Conservation (phyloP, 2,329 filamentous ascomycete genomes). For the Aspergillus sp. region DNA sequence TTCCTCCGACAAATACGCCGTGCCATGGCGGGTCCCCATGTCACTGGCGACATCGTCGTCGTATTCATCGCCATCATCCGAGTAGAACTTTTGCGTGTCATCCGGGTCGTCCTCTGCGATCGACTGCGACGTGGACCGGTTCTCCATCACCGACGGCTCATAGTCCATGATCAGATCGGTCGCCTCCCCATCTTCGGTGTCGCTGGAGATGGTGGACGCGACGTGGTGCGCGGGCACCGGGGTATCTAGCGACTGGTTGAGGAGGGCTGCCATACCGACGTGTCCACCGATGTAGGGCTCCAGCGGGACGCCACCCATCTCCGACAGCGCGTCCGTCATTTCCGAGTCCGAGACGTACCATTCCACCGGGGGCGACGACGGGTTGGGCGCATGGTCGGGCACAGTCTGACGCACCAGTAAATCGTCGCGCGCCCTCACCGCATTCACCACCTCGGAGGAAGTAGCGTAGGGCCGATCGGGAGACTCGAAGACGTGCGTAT, state of each 20-base stretch:
- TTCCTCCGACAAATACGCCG: conserved; percentile 22
- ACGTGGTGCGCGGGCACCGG: conserved; percentile 15
- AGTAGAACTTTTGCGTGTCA: conserved; percentile 38
- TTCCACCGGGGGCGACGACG: conserved; percentile 20
- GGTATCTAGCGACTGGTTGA: conserved; percentile 23
- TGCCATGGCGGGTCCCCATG: conserved; percentile 4
- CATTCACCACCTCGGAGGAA: conserved; percentile 32
- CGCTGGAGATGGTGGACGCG: conserved; percentile 25
- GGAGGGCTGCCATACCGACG: conserved; percentile 20
- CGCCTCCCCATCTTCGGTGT: conserved; percentile 21
- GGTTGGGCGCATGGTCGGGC: background rate
- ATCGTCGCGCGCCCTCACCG: conserved; percentile 23
- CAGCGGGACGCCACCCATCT: conserved; percentile 25
- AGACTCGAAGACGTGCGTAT: conserved; percentile 21
- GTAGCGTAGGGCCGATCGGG: conserved; percentile 22
- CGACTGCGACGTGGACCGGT: conserved; percentile 16
- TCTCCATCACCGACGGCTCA: conserved; percentile 23
- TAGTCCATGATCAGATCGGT: conserved; percentile 29
- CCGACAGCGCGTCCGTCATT: conserved; percentile 25
- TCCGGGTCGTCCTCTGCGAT: conserved; percentile 31
- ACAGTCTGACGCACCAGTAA: conserved; percentile 5
- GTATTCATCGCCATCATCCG: conserved; percentile 26
- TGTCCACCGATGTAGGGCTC: conserved; percentile 18
- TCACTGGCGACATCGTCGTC: conserved; percentile 15
- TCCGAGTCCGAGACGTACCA: conserved; percentile 28